phyloP scores from a whole-genome alignment of 192 early-diverging fungal genomes.

The Lobosporangium transversale region DNA sequence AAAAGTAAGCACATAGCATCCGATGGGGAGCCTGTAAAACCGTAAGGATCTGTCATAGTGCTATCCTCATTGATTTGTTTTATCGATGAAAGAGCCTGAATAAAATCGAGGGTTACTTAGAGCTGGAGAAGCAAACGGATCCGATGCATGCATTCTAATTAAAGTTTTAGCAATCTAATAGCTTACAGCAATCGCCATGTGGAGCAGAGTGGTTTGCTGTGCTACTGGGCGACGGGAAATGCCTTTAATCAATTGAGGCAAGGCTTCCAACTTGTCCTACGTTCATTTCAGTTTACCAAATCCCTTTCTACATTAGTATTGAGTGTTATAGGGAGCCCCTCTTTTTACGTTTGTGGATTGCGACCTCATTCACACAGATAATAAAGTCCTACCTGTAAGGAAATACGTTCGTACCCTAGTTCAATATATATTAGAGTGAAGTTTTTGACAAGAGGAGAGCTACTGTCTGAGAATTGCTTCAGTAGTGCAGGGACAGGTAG shows the following conservation, averaged over 20 bases:
- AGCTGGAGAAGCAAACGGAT: conserved; percentile 36
- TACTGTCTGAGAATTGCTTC: conserved; percentile 62
- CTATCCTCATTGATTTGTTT: conserved; percentile 54
- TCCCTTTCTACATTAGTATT: no score
- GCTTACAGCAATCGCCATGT: conserved; percentile 73
- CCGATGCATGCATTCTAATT: conserved; percentile 1
- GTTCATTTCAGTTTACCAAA: no score
- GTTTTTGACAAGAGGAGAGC: conserved; percentile 70
- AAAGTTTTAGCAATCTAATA: conserved; percentile 7
- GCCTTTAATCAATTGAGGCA: conserved; percentile 71
- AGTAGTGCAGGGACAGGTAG: conserved; percentile 74
- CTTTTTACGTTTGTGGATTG: no score
- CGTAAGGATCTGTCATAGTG: conserved; percentile 62
- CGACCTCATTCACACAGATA: no score
- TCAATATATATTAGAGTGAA: conserved; percentile 89
- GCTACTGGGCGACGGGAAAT: conserved; percentile 64
- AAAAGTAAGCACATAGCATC: conserved; percentile 66
- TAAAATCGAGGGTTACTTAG: conserved; percentile 7
- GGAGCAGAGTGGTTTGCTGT: conserved; percentile 70
- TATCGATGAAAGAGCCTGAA: conserved; percentile 55
- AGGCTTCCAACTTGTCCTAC: conserved; percentile 45
- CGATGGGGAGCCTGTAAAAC: conserved; percentile 59
- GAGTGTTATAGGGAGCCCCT: no score
- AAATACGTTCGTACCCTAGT: conserved; percentile 72
- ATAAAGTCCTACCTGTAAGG: conserved; percentile 54